Conservation (phyloP, 2,329 filamentous ascomycete genomes). For the Didymella glomerata region DNA sequence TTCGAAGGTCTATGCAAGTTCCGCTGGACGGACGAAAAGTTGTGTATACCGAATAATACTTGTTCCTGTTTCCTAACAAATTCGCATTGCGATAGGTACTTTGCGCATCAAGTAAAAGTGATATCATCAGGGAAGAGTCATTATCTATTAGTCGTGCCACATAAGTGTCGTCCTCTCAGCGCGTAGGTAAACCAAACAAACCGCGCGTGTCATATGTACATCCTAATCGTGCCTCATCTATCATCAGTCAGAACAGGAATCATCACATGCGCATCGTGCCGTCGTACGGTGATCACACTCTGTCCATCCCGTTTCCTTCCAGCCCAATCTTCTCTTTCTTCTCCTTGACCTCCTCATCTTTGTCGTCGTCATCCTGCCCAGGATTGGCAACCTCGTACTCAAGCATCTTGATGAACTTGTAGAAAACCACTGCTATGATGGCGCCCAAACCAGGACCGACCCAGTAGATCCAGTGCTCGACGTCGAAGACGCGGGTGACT, state of each 20-base stretch:
- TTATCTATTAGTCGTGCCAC: conserved; percentile 9
- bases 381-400: conserved; percentile 51
- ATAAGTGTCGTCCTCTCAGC: neutral
- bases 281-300: conserved; percentile 11
- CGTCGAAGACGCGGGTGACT: conserved; percentile 51
- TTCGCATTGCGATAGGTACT: neutral
- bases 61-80: neutral
- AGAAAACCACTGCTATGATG: conserved; percentile 60
- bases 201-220: neutral
- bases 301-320: conserved; percentile 15
- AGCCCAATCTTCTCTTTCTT: conserved; percentile 24
- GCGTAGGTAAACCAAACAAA: neutral
- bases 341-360: conserved; percentile 34
- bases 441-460: conserved; percentile 55
- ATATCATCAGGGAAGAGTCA: neutral
- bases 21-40: conserved; percentile 9
- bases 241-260: neutral
- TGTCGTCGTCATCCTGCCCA: conserved; percentile 46
- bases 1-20: neutral
- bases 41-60: conserved; percentile 4
- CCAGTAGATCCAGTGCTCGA: conserved; percentile 62
- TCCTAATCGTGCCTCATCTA: neutral
- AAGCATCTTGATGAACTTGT: conserved; percentile 56
- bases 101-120: neutral
- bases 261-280: neutral